A percentile compares a stretch with the other conserved stretches of the same genome.
These are phyloP conservation scores for Serendipita sp. DNA, from an alignment of 768 basidiomycete species.

Conservation along the genomic window DNA sequence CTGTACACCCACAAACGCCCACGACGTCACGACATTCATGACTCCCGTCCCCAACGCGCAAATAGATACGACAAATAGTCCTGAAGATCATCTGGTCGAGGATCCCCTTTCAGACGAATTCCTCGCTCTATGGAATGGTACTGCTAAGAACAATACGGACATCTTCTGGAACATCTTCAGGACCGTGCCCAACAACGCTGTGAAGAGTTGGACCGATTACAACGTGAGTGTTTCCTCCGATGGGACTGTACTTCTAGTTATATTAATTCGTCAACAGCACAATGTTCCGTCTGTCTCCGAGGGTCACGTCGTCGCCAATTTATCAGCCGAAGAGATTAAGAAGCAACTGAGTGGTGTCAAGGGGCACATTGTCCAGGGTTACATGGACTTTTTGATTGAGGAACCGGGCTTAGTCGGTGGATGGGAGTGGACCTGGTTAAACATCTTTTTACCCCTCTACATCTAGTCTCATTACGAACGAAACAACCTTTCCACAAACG, in stretches of 20 bases:
- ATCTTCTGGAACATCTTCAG: conserved; percentile 77
- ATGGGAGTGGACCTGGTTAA: background rate
- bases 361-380: conserved; percentile 27
- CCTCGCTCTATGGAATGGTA: conserved; percentile 45
- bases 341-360: conserved; percentile 42
- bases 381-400: conserved; percentile 59
- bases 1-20: conserved; percentile 26
- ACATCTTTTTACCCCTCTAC: background rate
- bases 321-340: conserved; percentile 56
- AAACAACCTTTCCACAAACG: background rate
- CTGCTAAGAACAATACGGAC: conserved; percentile 66
- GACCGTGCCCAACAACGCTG: conserved; percentile 71
- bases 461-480: background rate
- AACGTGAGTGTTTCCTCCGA: conserved; percentile 30
- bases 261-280: conserved; percentile 18
- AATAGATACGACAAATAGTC: conserved; percentile 39
- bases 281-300: conserved; percentile 62
- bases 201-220: conserved; percentile 64
- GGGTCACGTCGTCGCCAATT: conserved; percentile 61
- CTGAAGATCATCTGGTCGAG: conserved; percentile 50
- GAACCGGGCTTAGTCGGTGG: conserved; percentile 45
- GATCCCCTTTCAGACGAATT: conserved; percentile 62
- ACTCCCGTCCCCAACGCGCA: conserved; percentile 58
- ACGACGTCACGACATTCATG: conserved; percentile 43
- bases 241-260: background rate